Base-by-base conservation (phyloP, 2,329 filamentous ascomycete species). In the Xylogone sp. region DNA sequence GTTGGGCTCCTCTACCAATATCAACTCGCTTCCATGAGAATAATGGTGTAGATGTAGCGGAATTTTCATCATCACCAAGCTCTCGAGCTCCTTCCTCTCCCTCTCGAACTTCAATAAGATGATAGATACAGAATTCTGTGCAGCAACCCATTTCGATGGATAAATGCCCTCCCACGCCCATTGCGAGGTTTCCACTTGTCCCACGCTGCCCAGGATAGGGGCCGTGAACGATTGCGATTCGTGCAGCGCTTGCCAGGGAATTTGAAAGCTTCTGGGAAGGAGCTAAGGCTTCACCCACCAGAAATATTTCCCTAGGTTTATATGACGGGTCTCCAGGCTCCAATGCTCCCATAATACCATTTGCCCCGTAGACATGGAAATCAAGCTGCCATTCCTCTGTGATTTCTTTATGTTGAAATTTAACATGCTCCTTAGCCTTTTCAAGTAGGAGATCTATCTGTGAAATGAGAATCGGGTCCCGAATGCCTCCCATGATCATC, bases 201-300 rank as follows among this genome's bases (percentile, higher is more conserved):
- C 76, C 77, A n/a, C 75, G 73, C 57, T 81, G 77, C 0, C 72
- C 71, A 0, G 68, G 63, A 49, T 81, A 81, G 0, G 72, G 68
- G 0, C 65, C 72, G 54, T 82, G 78, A 44, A 73, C 65, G n/a
- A 65, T 64, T 2, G 61, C 71, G 8, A 75, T 65, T 43, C 71
- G 69, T 1, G 71, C 71, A 6, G 66, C 68, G 20, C 66, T 66
- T 3, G 70, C 71, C 24, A 79, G 64, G 13, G 65, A 69, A 4
- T 66, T 73, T 0, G 78, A 74, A 1, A 75, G 53, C 4, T 68
- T 64, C 51, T 80, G 76, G 0, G 74, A 71, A 0, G 66, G 53
- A 0, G 76, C 78, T 3, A 76, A 56, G 0, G 67, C 71, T 48
- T 82, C 75, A 0, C 69, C 75, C 5, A 79, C 62, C 9, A 81